Evolutionary conservation across 2,329 filamentous ascomycete species (phyloP).

Genomic region (Thielaviopsis ethacetica): DNA sequence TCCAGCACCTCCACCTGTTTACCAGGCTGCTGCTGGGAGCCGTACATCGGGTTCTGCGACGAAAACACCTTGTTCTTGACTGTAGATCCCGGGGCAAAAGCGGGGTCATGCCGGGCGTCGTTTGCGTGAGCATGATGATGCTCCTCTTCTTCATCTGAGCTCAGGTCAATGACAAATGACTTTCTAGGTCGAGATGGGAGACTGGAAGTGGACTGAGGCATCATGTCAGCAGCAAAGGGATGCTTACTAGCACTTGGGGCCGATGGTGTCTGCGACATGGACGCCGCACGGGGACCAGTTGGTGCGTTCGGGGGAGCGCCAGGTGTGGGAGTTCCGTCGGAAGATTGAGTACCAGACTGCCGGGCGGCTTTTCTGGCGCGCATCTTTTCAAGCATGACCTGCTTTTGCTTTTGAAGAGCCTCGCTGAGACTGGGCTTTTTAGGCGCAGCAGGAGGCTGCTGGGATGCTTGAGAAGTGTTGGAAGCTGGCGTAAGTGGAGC

Average conservation of each 20-base stretch:
- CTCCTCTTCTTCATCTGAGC: slow-evolving; percentile 9
- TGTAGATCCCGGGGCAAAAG: background rate
- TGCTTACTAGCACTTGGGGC: background rate
- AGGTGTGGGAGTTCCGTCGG: background rate
- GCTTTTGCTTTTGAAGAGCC: slow-evolving; percentile 55
- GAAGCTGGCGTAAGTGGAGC: too few species aligned
- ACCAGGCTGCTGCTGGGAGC: background rate
- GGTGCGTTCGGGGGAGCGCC: background rate
- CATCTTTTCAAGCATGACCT: slow-evolving; percentile 54
- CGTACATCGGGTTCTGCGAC: background rate
- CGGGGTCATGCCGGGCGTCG: background rate
- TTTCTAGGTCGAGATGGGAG: background rate
- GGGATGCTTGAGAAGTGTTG: background rate
- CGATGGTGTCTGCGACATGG: background rate
- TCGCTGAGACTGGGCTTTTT: slow-evolving; percentile 33
- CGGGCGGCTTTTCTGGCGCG: slow-evolving; percentile 22
- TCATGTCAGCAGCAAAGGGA: background rate
- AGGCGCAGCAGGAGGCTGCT: background rate
- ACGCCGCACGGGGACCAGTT: background rate
- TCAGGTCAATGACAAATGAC: slow-evolving; percentile 8
- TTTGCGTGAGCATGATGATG: background rate
- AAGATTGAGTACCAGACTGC: background rate
- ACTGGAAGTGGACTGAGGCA: background rate
- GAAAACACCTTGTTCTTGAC: background rate
- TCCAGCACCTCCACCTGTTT: slow-evolving; percentile 22